Evolutionary conservation across 2,329 filamentous ascomycete species (phyloP), one percentile per base, ranked within the genome.

Genomic region (Onygenales sp.): DNA sequence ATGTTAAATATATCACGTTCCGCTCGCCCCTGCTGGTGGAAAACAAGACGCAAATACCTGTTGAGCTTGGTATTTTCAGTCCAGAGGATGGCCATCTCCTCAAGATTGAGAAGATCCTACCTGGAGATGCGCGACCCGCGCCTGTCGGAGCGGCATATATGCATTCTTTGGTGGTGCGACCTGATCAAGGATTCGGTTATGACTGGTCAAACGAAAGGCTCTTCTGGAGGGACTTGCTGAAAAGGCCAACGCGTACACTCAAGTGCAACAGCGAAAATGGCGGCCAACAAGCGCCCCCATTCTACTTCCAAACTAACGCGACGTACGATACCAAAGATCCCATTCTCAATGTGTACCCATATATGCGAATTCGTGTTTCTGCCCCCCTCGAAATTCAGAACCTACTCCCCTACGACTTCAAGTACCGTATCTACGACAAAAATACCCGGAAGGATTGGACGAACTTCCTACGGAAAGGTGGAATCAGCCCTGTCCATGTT

Each of bases 381-480:
- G 92, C 93, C 0, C 93, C 94, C 0, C 83, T 98, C 11, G 92
- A 95, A 49, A 79, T 98, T 4, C 92, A 98, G 68, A 98, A 98
- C 60, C 74, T 98, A 43, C 74, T 98, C 39, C 93, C 93, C 0
- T 97, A 93, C 65, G 93, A 98, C 70, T 98, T 98, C 82, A 97
- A 98, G 70, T 98, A 98, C 69, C 84, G 92, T 52, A 97, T 98
- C 52, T 98, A 97, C 65, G 93, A 98, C 74, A 96, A 94, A 74
- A 94, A 95, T 68, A 96, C 91, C 0, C 94, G 92, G 76, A 95
- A 94, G 67, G 93, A 98, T 67, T 98, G 93, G 93, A 94, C 89
- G 4, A 98, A 98, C 68, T 98, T 98, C 73, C 74, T 98, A 46
- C 84, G 93, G 54, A 97, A 96, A 70, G 93, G 94, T 31, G 94